A percentile compares a stretch with the other conserved stretches of the same genome.
Evolutionary conservation across 805 yeast species (phyloP).

Genomic region (Nadsonia fulvescens): DNA sequence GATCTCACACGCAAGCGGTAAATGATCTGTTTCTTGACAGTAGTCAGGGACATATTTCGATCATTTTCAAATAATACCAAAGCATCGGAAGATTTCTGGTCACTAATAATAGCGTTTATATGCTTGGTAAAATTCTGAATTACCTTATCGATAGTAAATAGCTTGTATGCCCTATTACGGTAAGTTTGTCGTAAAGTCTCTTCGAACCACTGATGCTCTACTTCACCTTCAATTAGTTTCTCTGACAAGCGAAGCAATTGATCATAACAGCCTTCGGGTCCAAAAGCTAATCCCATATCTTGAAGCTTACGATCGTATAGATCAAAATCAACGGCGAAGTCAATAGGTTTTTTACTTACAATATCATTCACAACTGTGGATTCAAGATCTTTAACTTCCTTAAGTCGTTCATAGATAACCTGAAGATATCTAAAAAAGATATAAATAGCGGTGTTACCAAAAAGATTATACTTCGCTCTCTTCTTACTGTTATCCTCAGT

Average conservation of each 20-base stretch:
- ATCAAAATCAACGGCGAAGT: constrained; percentile 76
- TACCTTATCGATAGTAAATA: constrained; percentile 86
- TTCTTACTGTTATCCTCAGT: constrained; percentile 12
- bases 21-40: constrained; percentile 73
- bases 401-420: constrained; percentile 61
- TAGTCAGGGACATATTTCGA: constrained; percentile 41
- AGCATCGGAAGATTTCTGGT: constrained; percentile 63
- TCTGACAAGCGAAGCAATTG: constrained; percentile 66
- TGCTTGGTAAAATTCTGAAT: constrained; percentile 72
- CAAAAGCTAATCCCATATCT: constrained; percentile 60
- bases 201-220: constrained; percentile 90
- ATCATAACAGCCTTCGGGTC: constrained; percentile 28
- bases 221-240: constrained; percentile 66
- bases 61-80: constrained; percentile 70
- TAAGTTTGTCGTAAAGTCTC: constrained; percentile 90
- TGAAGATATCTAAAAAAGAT: constrained; percentile 76
- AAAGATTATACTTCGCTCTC: constrained; percentile 46
- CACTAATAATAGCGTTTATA: constrained; percentile 68
- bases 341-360: constrained; percentile 22
- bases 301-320: constrained; percentile 63
- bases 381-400: constrained; percentile 58
- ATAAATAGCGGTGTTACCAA: constrained; percentile 77
- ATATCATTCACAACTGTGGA: constrained; percentile 58
- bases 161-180: constrained; percentile 78
- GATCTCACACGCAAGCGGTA: constrained; percentile 78